These are phyloP conservation scores for Globisporangium radiosum DNA, from an alignment of 352 stramenopile species.

Conservation along the genomic window DNA sequence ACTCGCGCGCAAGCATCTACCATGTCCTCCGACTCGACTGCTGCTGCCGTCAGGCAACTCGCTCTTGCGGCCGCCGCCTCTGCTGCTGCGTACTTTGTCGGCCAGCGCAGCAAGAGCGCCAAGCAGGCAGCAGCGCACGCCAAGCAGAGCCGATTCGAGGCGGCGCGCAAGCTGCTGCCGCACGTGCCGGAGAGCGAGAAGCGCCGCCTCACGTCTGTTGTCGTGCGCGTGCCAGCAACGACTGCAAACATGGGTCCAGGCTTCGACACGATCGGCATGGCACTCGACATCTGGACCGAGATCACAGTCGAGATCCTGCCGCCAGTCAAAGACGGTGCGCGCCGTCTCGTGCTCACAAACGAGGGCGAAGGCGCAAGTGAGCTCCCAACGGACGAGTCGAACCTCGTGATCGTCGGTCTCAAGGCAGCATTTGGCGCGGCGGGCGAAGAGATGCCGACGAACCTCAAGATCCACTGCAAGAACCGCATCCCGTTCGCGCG, in stretches of 20 bases:
- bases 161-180: conserved; percentile 11
- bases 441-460: conserved; percentile 88
- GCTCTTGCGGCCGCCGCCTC: conserved; percentile 45
- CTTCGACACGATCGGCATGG: conserved; percentile 98
- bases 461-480: conserved; percentile 96
- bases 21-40: background rate
- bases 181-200: conserved; percentile 34
- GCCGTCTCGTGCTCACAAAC: conserved; percentile 93
- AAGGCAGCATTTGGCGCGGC: conserved; percentile 94
- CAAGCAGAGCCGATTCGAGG: conserved; percentile 13
- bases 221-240: conserved; percentile 97
- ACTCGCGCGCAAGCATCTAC: background rate
- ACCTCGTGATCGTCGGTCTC: conserved; percentile 92
- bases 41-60: conserved; percentile 35
- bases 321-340: conserved; percentile 20
- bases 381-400: conserved; percentile 87
- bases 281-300: conserved; percentile 98
- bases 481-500: conserved; percentile 97
- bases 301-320: conserved; percentile 91
- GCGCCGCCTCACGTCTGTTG: conserved; percentile 79
- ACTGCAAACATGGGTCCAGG: conserved; percentile 98
- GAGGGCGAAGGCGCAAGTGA: conserved; percentile 94
- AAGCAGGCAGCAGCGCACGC: conserved; percentile 18
- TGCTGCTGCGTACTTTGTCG: conserved; percentile 61
- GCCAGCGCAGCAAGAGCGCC: conserved; percentile 32